These are phyloP conservation scores for Starmerella floricola DNA, from an alignment of 805 yeast species.

Conservation along the genomic window DNA sequence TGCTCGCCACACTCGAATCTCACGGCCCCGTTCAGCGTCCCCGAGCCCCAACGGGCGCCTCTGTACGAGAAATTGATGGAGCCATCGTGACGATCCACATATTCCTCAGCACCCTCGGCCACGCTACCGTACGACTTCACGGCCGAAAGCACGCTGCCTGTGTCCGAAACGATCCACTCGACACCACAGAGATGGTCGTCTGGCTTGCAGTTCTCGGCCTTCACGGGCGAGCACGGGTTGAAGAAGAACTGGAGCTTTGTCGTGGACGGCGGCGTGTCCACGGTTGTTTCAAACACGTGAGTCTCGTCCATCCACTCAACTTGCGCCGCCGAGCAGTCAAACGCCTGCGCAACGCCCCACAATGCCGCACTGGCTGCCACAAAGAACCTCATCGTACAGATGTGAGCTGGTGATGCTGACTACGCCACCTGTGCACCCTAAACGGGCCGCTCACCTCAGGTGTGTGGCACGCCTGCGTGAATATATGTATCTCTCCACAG, in stretches of 20 bases:
- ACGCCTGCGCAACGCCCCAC: background rate
- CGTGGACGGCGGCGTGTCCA: constrained; percentile 68
- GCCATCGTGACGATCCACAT: background rate
- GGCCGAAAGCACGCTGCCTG: constrained; percentile 44
- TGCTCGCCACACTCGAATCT: constrained; percentile 4
- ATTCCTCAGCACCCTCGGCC: constrained; percentile 18
- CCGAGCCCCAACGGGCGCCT: constrained; percentile 62
- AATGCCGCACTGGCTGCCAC: too few species aligned
- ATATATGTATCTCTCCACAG: too few species aligned
- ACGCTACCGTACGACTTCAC: constrained; percentile 37
- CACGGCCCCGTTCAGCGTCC: constrained; percentile 28
- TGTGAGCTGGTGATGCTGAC: too few species aligned
- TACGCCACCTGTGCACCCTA: too few species aligned
- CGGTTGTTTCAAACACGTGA: constrained; percentile 32
- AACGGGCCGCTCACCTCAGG: too few species aligned
- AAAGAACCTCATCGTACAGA: too few species aligned
- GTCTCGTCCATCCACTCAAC: constrained; percentile 17
- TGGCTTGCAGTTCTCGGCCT: constrained; percentile 40
- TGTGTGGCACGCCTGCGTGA: too few species aligned
- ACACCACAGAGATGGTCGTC: constrained; percentile 73
- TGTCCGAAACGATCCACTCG: constrained; percentile 31
- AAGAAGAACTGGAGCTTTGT: constrained; percentile 55
- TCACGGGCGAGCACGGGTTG: constrained; percentile 52
- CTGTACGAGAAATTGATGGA: constrained; percentile 26
- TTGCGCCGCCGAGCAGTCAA: background rate